Base-by-base conservation (phyloP, 2,329 filamentous ascomycete genomes). In the Boeremia exigua region DNA sequence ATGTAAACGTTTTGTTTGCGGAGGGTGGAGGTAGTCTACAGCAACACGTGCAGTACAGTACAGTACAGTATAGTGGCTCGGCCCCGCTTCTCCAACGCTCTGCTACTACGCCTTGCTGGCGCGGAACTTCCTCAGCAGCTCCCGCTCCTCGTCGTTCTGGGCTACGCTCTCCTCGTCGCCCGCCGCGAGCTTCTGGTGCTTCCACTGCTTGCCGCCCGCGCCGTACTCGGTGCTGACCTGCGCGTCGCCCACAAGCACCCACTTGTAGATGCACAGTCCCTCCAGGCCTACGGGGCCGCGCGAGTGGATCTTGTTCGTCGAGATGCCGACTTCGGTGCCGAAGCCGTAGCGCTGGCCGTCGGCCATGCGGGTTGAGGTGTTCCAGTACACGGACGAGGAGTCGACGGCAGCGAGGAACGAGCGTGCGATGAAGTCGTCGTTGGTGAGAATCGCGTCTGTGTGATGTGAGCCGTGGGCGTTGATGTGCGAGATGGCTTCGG, bases 311-410 rank as follows among this genome's bases (percentile, higher is more conserved):
- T 98, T 99, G 81, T 97, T 99, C 45, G 95, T 99, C 79, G 91
- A 96, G 77, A 99, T 98, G 50, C 95, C 95, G 23, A 99, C 95
- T 78, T 99, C 95, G 0, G 95, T 98, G 43, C 95, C 95, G 77
- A 99, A 99, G 7, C 95, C 95, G 74, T 96, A 98, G 37, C 95
- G 85, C 90, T 96, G 97, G 7, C 95, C 95, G 75, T 99, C 95
- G 6, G 93, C 92, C 79, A 99, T 94, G 46, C 95, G 86, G 8
- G 92, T 96, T 23, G 91, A 96, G 7, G 92, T 91, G 74, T 99
- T 99, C 92, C 94, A 97, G 82, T 96, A 99, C 15, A 94, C 93
- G 48, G 93, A 94, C 0, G 92, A 90, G 27, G 92, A 91, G 78
- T 98, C 95, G 46, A 98, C 86, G 55, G 86, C 86, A 39, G 86